Evolutionary conservation across 1,284 basidiomycete species (phyloP).

Genomic region (Cutaneotrichosporon dermatis): DNA sequence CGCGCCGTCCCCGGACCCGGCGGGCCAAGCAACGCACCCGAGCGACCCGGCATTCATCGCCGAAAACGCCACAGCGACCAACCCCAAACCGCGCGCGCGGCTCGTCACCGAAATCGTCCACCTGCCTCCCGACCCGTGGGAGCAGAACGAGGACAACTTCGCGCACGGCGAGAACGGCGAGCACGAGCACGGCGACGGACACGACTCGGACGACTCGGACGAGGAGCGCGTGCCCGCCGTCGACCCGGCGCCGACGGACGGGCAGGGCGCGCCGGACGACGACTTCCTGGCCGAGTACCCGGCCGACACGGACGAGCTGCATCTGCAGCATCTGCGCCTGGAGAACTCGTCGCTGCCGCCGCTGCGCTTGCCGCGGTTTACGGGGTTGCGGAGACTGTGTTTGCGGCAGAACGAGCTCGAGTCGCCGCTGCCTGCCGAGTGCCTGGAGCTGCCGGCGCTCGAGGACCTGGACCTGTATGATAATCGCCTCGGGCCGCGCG

Average conservation of each 20-base stretch:
- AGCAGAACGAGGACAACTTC: too few species aligned
- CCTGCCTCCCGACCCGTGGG: constrained; percentile 1
- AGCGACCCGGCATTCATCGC: too few species aligned
- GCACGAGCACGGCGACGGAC: too few species aligned
- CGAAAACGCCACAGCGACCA: too few species aligned
- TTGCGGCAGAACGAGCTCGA: constrained; percentile 81
- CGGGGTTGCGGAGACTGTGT: constrained; percentile 67
- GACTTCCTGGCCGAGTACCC: constrained; percentile 56
- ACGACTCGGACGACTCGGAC: constrained; percentile 30
- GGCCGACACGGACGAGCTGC: constrained; percentile 75
- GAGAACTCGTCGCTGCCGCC: constrained; percentile 57
- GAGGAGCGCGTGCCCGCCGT: constrained; percentile 9
- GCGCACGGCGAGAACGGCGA: too few species aligned
- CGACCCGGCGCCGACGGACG: constrained; percentile 1
- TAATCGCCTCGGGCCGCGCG: constrained; percentile 77
- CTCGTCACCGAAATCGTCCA: constrained; percentile 29
- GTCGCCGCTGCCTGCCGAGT: constrained; percentile 62
- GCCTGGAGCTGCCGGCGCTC: constrained; percentile 63
- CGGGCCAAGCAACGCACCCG: too few species aligned
- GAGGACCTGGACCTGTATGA: constrained; percentile 94
- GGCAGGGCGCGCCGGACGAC: constrained; percentile 20
- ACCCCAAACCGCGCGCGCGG: not conserved
- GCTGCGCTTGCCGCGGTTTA: constrained; percentile 63
- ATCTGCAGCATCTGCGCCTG: constrained; percentile 80
- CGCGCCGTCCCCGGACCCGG: too few species aligned